phyloP scores from a whole-genome alignment of 1,284 basidiomycete genomes.

The Cryptococcus sp. region DNA sequence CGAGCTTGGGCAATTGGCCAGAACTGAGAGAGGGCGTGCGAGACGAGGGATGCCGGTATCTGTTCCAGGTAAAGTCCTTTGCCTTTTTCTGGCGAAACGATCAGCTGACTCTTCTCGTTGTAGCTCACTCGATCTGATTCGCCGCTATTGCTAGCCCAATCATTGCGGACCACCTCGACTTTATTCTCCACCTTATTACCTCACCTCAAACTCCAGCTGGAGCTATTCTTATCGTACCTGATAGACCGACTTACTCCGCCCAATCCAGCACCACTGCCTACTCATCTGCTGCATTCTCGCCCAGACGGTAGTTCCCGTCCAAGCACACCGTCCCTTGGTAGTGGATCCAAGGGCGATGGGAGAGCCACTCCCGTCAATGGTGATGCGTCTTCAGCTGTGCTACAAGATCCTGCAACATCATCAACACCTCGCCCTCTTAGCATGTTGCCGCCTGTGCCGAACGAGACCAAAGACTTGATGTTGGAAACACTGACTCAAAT shows the following conservation, averaged over 20 bases:
- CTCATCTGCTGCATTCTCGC: constrained; percentile 32
- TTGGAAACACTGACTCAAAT: constrained; percentile 85
- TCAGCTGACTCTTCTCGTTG: not conserved
- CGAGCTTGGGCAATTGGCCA: constrained; percentile 66
- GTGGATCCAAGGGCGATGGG: constrained; percentile 7
- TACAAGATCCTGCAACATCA: constrained; percentile 16
- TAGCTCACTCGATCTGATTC: constrained; percentile 90
- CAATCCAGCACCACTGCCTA: constrained; percentile 40
- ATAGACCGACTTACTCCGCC: constrained; percentile 82
- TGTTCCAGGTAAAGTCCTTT: constrained; percentile 64
- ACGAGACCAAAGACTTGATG: constrained; percentile 85
- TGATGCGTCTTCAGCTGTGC: constrained; percentile 4
- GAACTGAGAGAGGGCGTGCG: constrained; percentile 53
- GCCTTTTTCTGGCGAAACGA: not conserved
- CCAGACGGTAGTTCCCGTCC: constrained; percentile 54
- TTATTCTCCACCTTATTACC: constrained; percentile 85
- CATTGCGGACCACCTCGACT: constrained; percentile 82
- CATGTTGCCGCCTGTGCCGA: constrained; percentile 65
- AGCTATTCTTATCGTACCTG: constrained; percentile 90
- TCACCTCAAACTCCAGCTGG: constrained; percentile 93
- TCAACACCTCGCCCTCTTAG: constrained; percentile 43
- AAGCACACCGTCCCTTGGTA: constrained; percentile 57
- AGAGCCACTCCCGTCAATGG: constrained; percentile 12
- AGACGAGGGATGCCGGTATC: constrained; percentile 91
- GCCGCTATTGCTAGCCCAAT: constrained; percentile 71